Base-by-base conservation (phyloP, 192 early-diverging fungal genomes). In the Coemansia sp. region DNA sequence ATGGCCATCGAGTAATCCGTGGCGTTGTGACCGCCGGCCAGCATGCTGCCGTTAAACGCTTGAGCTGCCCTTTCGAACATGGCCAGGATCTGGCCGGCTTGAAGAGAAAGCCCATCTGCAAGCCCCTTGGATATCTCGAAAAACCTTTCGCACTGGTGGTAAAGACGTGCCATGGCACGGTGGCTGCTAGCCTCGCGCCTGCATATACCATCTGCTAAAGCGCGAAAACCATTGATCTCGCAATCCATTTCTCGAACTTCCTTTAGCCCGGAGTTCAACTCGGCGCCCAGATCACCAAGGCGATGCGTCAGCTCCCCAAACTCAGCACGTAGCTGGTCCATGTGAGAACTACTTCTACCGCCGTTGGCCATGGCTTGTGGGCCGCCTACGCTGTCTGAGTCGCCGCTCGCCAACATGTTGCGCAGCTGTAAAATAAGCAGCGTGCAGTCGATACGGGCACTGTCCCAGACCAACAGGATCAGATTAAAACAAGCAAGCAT, bases 401-500 rank as follows among this genome's bases (percentile, higher is more conserved):
- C 25, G 6, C 6, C 24, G 23, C 19, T 42, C 32, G 28, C 28
- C 67, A 19, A 64, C 23, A 22, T 69, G 28, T 8, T 66, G 75
- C 42, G 30, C 14, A 78, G 55, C 4, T 48, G 64, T 19, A 78
- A 27, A 8, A 69, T 69, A 52, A 69, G 63, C 42, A 60, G 13
- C 60, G 72, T 60, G 8, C 55, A 29, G 22, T 69, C 64, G n/a
- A 72, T 50, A 2, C 75, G 75, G 23, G 64, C 52, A 20, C 34
- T 54, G 39, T 78, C 75, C 71, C 71, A 66, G 0, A 60, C 48
- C 4, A 62, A 16, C 7, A 72, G 65, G 18, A 78, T 22, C 18
- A 56, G 65, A 47, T 78, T 72, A 60, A 68, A 78, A 35, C 66
- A 71, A 0, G 75, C 75, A 7, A 58, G 36, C 20, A 69, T 57